Conservation (phyloP, 164 flowering plant genomes). For the Umbilicus rupestris region DNA sequence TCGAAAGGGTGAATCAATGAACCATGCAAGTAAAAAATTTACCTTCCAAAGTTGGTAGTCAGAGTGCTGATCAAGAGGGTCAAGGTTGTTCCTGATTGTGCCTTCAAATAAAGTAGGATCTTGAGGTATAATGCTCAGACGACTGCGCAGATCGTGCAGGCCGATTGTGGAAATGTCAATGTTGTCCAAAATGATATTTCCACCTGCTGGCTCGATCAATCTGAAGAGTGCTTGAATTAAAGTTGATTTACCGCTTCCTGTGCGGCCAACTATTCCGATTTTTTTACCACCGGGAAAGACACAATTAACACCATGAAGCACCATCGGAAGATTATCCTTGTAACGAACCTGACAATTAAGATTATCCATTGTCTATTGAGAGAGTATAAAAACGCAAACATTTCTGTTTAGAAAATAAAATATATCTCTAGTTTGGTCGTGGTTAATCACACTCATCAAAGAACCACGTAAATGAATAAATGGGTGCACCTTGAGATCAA, state of each 20-base stretch:
- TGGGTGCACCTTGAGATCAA: constrained; percentile 77
- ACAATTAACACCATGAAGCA: constrained; percentile 76
- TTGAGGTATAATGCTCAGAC: constrained; percentile 90
- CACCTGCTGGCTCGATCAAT: constrained; percentile 71
- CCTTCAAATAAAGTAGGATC: constrained; percentile 94
- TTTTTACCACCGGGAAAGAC: constrained; percentile 84
- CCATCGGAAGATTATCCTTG: constrained; percentile 89
- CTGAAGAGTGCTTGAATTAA: constrained; percentile 87
- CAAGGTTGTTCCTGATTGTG: constrained; percentile 80
- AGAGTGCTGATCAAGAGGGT: constrained; percentile 85
- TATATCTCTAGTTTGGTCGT: no score
- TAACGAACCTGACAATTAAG: constrained; percentile 60
- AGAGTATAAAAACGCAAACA: background rate
- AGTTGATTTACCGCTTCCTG: constrained; percentile 97
- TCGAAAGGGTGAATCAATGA: background rate
- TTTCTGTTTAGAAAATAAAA: background rate
- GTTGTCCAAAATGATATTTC: constrained; percentile 74
- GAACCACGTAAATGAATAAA: background rate
- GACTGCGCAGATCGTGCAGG: constrained; percentile 85
- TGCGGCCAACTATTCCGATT: constrained; percentile 93
- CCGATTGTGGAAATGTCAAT: constrained; percentile 81
- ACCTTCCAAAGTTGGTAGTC: constrained; percentile 94
- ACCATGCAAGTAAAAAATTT: background rate
- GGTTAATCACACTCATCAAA: no score
- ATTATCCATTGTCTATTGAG: background rate